A percentile compares a stretch with the other conserved stretches of the same genome.
These are phyloP conservation scores for Coriolopsis trogii DNA, from an alignment of 1,284 basidiomycete species.

Conservation along the genomic window DNA sequence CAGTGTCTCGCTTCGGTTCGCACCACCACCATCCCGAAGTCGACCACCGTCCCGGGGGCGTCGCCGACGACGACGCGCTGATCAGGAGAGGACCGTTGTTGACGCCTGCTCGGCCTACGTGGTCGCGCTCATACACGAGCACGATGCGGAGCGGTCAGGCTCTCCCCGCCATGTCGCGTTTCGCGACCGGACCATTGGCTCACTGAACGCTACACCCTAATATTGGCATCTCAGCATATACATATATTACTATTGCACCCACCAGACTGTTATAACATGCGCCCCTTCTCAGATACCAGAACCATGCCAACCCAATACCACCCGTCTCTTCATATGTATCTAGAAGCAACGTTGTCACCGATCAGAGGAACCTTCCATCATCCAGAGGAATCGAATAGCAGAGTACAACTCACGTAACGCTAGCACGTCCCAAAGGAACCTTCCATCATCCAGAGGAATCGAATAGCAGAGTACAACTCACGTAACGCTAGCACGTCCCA, in stretches of 20 bases:
- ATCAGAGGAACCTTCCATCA: no score
- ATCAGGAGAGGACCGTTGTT: background rate
- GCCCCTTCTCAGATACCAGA: no score
- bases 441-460: no score
- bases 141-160: background rate
- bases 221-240: background rate
- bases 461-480: no score
- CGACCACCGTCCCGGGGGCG: conserved; percentile 9
- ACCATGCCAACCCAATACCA: no score
- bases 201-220: background rate
- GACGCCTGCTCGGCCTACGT: background rate
- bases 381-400: no score
- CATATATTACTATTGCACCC: background rate
- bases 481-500: background rate
- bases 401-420: no score
- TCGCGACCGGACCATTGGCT: background rate
- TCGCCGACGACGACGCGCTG: conserved; percentile 4
- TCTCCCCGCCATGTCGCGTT: conserved; percentile 2
- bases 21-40: conserved; percentile 7
- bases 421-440: no score
- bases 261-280: no score
- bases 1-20: conserved; percentile 6
- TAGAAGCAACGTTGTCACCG: no score
- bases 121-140: background rate
- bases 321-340: no score